phyloP scores from a whole-genome alignment of 345 rosid species.

The Aquilaria malaccensis region DNA sequence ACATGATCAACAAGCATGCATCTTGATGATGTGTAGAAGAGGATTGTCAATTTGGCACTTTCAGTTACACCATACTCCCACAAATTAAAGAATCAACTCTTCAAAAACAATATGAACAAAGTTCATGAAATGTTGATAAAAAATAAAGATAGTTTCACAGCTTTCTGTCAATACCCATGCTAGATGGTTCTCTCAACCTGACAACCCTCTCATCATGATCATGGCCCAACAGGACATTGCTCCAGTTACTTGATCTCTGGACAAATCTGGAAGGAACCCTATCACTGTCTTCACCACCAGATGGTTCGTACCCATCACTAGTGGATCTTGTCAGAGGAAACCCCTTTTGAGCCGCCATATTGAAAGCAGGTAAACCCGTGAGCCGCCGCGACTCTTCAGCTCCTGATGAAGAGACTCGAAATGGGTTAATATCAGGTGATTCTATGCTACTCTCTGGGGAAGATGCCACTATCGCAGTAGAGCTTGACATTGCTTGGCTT shows the following conservation, averaged over 20 bases:
- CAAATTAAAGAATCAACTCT: conserved; percentile 42
- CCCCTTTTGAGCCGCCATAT: conserved; percentile 41
- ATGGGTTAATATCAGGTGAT: conserved; percentile 88
- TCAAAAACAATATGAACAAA: conserved; percentile 11
- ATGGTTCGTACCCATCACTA: conserved; percentile 94
- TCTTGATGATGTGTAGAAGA: background rate
- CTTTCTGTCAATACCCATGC: conserved; percentile 32
- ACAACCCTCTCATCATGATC: conserved; percentile 43
- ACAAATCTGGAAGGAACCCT: conserved; percentile 70
- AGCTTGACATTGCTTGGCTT: conserved; percentile 77
- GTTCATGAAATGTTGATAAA: background rate
- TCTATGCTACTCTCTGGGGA: conserved; percentile 98
- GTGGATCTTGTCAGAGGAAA: conserved; percentile 85
- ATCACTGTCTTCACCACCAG: conserved; percentile 98
- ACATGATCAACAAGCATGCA: no score
- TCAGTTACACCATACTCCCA: conserved; percentile 13
- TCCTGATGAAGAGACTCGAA: conserved; percentile 71
- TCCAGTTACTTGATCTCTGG: conserved; percentile 64
- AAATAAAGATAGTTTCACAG: conserved; percentile 18
- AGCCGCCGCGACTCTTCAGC: conserved; percentile 65
- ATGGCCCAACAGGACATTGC: conserved; percentile 32
- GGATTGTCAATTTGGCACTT: conserved; percentile 10
- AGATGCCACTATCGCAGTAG: conserved; percentile 59
- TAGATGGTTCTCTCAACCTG: conserved; percentile 41
- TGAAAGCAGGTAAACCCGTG: conserved; percentile 44